Base-by-base conservation (phyloP, 2,329 filamentous ascomycete species). In the Colletotrichum euphorbiae region DNA sequence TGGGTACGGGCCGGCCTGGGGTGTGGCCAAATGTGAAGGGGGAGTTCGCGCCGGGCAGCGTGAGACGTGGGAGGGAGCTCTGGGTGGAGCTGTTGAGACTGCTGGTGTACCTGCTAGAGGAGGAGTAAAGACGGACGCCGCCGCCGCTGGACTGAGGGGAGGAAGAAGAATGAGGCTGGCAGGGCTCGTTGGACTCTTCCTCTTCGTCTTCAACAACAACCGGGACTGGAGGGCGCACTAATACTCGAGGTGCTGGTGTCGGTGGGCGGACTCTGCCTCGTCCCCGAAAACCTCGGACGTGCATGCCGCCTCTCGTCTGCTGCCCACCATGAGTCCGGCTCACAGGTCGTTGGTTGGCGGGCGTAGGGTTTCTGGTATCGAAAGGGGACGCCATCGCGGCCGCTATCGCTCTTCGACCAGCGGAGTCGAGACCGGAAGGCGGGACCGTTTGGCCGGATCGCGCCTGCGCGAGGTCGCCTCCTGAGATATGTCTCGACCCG, bases 11-110 rank as follows among this genome's bases (percentile, higher is more conserved):
- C 6, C 28, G 57, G 28, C n/a, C 13, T 0, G 28, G 31, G 31
- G 57, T 50, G 57, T 40, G 43, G 43, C 57, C 57, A 31, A 48
- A 60, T 43, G 28, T 45, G 57, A 60, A 60, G 33, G 45, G 43
- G 31, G 57, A 38, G 42, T 28, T 6, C 13, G 45, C 43, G 57
- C 45, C 43, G 28, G 45, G 57, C 43, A 50, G 33, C 7, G 45
- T 24, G 24, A 28, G 45, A 12, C 31, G 24, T n/a, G 17, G 45
- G 57, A 12, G 19, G 43, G 57, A 40, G 57, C 31, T 28, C 6
- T 17, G 28, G 11, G 15, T 9, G 13, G 45, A 38, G 43, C 28
- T 50, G 31, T 19, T 50, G 21, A 17, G n/a, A 19, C 33, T 38
- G 33, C 19, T 50, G 28, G 8, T 19, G 56, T 45, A n/a, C 17